Evolutionary conservation across 2,329 filamentous ascomycete genomes (phyloP), one percentile per base, ranked within the genome.

Genomic region (Sarocladium kiliense): DNA sequence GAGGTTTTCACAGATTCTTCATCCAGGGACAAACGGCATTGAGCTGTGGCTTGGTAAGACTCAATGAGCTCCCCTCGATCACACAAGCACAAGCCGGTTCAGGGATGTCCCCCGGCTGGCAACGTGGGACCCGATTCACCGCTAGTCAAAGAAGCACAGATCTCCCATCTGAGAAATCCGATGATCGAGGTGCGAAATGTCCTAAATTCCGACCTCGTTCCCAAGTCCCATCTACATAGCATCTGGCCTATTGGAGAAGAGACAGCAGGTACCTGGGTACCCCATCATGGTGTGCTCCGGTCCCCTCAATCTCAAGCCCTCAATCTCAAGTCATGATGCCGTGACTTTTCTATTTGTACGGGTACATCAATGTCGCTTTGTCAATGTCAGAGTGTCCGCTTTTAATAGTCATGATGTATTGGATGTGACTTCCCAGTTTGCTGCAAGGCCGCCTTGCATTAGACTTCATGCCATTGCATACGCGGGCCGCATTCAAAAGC

Each of bases 241-340:
- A n/a, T n/a, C n/a, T n/a, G n/a, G n/a, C n/a, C n/a, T n/a, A n/a
- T n/a, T n/a, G n/a, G n/a, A n/a, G n/a, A n/a, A n/a, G n/a, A 36
- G 26, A 9, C 18, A 32, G 6, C 27, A 21, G 47, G 47, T 51
- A 51, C 27, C 47, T 21, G 11, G 30, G 18, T 51, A 51, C 44
- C 7, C 12, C 14, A 7, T n/a, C 14, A 32, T 30, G 23, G 41
- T 19, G 23, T 14, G 41, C 7, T 45, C 11, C 41, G 6, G 6
- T 23, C 9, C 41, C 19, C 41, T 45, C 19, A n/a, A 25, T 21
- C 16, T 7, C 26, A 49, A 9, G n/a, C n/a, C n/a, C n/a, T n/a
- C n/a, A n/a, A n/a, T n/a, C n/a, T n/a, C n/a, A 49, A 49, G 44
- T 49, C 44, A 49, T 49, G 44, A 49, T 49, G 44, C 25, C 44